Percentiles rank a stretch among this genome's conserved stretches.
phyloP scores from a whole-genome alignment of 2,329 filamentous ascomycete species.

The Stagonosporopsis cucurbitacearum region DNA sequence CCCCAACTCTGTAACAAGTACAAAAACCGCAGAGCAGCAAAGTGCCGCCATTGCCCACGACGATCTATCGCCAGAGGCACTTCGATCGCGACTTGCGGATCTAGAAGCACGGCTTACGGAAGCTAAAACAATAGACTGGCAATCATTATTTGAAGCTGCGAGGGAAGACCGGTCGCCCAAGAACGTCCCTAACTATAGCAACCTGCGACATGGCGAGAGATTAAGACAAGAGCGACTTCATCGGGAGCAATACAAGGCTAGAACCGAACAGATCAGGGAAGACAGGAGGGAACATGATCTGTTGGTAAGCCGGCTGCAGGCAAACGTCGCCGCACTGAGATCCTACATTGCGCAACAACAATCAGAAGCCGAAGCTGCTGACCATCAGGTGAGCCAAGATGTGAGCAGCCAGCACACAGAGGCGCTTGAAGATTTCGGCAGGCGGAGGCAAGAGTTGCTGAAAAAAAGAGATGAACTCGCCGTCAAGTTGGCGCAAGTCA shows the following conservation, averaged over 20 bases:
- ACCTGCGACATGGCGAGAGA: background rate
- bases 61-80: background rate
- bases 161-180: background rate
- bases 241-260: background rate
- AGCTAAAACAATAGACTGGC: background rate
- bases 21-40: background rate
- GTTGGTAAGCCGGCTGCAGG: background rate
- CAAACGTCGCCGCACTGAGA: background rate
- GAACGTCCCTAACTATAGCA: background rate
- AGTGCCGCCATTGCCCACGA: background rate
- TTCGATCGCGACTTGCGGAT: background rate
- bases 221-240: too few species aligned
- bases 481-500: background rate
- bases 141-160: background rate
- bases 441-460: constrained; percentile 5
- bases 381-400: too few species aligned
- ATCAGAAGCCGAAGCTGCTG: background rate
- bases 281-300: background rate
- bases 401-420: background rate
- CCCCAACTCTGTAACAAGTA: background rate
- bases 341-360: background rate
- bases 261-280: background rate
- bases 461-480: background rate
- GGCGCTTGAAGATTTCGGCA: background rate
- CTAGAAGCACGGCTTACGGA: background rate